Conservation (phyloP, 1,284 basidiomycete species). For the Tilletia walkeri region DNA sequence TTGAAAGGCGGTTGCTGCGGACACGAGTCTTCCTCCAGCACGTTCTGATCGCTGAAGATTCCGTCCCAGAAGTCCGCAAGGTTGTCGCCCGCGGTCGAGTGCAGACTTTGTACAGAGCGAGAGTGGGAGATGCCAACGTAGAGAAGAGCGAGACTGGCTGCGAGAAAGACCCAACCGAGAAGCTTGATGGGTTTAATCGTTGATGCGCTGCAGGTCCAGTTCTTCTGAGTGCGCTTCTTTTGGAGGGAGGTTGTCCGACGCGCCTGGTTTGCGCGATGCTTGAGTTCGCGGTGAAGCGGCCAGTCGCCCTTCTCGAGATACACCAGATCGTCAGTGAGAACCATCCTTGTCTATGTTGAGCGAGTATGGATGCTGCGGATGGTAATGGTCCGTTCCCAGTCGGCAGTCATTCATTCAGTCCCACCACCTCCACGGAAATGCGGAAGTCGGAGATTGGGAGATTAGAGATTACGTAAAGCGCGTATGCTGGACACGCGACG, state of each 20-base stretch:
- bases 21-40: background rate
- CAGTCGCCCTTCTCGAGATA: conserved; percentile 18
- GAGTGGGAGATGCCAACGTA: background rate
- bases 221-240: background rate
- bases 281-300: conserved; percentile 8
- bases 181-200: background rate
- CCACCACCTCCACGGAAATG: no score
- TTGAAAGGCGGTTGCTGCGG: conserved; percentile 5
- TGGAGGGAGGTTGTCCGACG: background rate
- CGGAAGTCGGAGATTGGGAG: no score
- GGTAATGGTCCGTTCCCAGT: no score
- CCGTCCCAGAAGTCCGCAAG: conserved; percentile 2
- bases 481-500: background rate
- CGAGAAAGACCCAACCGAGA: conserved; percentile 2
- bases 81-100: background rate
- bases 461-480: no score
- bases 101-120: background rate
- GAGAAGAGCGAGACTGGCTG: background rate
- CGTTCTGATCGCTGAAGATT: background rate
- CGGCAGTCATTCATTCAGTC: no score
- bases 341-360: background rate
- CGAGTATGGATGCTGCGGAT: no score
- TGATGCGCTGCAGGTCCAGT: background rate
- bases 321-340: conserved; percentile 11
- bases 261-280: background rate